Evolutionary conservation across 768 basidiomycete species (phyloP).

Genomic region (Boletus vermiculosoides): DNA sequence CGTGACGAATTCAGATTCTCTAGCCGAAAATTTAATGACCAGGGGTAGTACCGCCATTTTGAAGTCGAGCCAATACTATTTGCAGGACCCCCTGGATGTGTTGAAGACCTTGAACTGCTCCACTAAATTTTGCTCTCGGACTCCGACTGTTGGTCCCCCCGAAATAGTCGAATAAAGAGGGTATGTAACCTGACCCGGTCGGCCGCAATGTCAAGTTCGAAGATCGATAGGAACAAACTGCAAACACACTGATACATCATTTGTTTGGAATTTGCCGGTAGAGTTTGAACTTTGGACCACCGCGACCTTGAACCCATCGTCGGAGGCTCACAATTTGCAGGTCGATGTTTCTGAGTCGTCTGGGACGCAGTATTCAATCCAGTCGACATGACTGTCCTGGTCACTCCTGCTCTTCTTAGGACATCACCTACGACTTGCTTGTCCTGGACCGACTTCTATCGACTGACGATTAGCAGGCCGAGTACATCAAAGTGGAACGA

Average conservation of each 20-base stretch:
- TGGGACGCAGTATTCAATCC: neutral
- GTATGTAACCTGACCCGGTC: neutral
- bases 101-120: neutral
- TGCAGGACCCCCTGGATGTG: neutral
- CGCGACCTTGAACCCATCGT: neutral
- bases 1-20: slow-evolving; percentile 2
- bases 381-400: neutral
- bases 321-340: neutral
- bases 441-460: neutral
- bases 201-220: neutral
- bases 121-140: neutral
- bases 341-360: neutral
- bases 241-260: neutral
- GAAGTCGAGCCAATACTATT: neutral
- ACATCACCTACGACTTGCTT: neutral
- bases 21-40: neutral
- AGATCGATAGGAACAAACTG: neutral
- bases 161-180: neutral
- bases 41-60: neutral
- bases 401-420: neutral
- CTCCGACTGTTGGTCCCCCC: neutral
- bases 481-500: neutral
- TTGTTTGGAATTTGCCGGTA: slow-evolving; percentile 1
- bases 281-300: slow-evolving; percentile 2
- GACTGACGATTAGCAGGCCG: neutral